phyloP scores from a whole-genome alignment of 2,329 filamentous ascomycete genomes.

The Aspergillus latus region DNA sequence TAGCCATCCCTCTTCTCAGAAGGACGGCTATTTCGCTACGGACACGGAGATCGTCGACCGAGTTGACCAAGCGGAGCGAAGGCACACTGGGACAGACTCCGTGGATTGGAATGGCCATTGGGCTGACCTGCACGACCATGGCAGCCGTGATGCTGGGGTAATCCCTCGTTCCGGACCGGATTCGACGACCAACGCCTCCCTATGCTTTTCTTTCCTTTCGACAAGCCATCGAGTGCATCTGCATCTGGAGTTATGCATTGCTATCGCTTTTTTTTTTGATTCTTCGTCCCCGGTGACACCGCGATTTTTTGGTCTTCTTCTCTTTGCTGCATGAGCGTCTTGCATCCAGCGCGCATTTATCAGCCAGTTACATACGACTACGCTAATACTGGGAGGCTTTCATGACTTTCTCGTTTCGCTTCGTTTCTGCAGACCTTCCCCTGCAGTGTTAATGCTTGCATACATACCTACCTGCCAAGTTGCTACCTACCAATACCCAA shows the following conservation, averaged over 20 bases:
- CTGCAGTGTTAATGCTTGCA: conserved; percentile 23
- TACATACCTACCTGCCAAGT: conserved; percentile 20
- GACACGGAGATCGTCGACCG: conserved; percentile 20
- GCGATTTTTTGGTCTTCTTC: conserved; percentile 5
- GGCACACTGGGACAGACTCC: conserved; percentile 41
- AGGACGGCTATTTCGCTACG: conserved; percentile 34
- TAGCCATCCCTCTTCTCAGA: conserved; percentile 22
- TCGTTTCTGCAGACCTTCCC: conserved; percentile 17
- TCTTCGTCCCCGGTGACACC: conserved; percentile 9
- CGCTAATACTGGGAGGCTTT: conserved; percentile 17
- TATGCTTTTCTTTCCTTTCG: not conserved
- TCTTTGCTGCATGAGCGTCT: conserved; percentile 18
- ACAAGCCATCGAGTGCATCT: conserved; percentile 2
- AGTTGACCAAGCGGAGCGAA: conserved; percentile 36
- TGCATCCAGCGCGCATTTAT: conserved; percentile 16
- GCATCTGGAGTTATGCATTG: conserved; percentile 22
- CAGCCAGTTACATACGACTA: conserved; percentile 19
- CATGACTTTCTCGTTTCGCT: conserved; percentile 15
- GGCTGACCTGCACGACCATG: conserved; percentile 40
- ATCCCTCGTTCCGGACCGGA: not conserved
- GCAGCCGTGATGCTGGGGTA: conserved; percentile 42
- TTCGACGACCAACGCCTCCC: not conserved
- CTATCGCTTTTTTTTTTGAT: conserved; percentile 17
- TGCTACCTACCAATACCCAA: not conserved
- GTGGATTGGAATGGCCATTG: conserved; percentile 45